Evolutionary conservation across 2,329 filamentous ascomycete species (phyloP), one percentile per base, ranked within the genome.

Genomic region (Fusarium heterosporum): DNA sequence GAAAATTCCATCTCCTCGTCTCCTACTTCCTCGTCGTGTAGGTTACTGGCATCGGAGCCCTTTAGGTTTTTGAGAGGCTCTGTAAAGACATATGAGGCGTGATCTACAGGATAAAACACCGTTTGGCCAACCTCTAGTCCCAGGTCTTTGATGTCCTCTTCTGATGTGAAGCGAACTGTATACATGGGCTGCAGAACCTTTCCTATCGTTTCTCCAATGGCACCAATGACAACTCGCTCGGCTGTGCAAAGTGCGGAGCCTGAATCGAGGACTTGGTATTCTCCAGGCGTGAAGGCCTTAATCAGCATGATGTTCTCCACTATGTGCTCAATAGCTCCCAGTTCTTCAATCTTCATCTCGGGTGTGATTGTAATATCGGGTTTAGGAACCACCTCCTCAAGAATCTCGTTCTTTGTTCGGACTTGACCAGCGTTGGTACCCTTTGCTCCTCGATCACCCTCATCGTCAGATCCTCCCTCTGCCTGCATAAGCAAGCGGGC

Each of bases 1-100:
- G 95, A 97, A 77, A 98, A 98, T 75, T 98, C 96, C 71, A 93
- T 87, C 76, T 98, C 95, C 36, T 97, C 92, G 30, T 91, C 90
- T 16, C 81, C 89, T 9, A 93, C 86, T 79, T 98, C 95, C 77
- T 99, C 96, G 70, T 98, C 96, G 77, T 97, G 91, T 54, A 97
- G 85, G 75, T 98, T 98, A 50, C 93, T 97, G 10, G 96, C 95
- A 78, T 99, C 96, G 11, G 93, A 96, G 61, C 93, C 93, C 80
- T 97, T 98, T 73, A 91, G 76, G 51, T 84, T 85, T 77, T 90
- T 91, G 57, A 98, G 82, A 8, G 90, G 88, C 76, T 96, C 87
- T 0, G 95, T 97, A 74, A 97, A 96, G 55, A 97, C 93, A 72
- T 91, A 96, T 0, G 85, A 89, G 39, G 93, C 93, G 76, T 96